phyloP scores from a whole-genome alignment of 768 basidiomycete genomes.

The Tylopilus felleus region DNA sequence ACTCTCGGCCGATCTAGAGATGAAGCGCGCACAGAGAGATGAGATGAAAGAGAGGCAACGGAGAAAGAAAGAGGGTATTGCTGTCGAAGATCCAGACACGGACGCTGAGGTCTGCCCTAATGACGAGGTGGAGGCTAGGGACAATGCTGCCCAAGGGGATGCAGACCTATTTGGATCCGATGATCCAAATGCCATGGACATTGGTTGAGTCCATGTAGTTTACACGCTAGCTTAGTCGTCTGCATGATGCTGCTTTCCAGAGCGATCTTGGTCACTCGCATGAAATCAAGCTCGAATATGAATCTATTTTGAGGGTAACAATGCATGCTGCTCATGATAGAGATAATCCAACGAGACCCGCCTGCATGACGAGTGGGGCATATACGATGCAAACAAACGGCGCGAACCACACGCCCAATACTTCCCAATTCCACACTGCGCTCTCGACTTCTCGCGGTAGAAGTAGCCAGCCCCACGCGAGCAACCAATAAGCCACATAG shows the following conservation, averaged over 20 bases:
- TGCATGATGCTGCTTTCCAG: neutral
- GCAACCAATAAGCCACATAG: slow-evolving; percentile 40
- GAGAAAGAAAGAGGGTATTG: slow-evolving; percentile 64
- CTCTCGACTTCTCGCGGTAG: slow-evolving; percentile 42
- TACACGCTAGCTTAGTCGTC: neutral
- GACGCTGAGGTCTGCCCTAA: slow-evolving; percentile 38
- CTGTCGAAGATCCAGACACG: slow-evolving; percentile 36
- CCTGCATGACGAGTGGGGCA: slow-evolving; percentile 69
- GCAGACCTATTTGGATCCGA: slow-evolving; percentile 49
- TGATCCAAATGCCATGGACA: slow-evolving; percentile 36
- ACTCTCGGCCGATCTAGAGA: slow-evolving; percentile 79
- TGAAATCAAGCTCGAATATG: neutral
- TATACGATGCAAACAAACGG: slow-evolving; percentile 82
- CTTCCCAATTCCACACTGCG: slow-evolving; percentile 73
- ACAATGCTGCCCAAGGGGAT: slow-evolving; percentile 18
- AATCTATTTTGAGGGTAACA: neutral
- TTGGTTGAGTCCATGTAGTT: slow-evolving; percentile 18
- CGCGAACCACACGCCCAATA: slow-evolving; percentile 78
- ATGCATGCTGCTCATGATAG: neutral
- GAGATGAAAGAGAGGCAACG: slow-evolving; percentile 75
- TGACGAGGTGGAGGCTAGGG: slow-evolving; percentile 34
- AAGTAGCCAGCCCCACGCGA: slow-evolving; percentile 61
- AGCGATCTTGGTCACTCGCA: no score
- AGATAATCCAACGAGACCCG: slow-evolving; percentile 51
- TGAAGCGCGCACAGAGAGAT: slow-evolving; percentile 77